These are phyloP conservation scores for Nissolia schottii DNA, from an alignment of 306 rosid genomes.

Conservation along the genomic window DNA sequence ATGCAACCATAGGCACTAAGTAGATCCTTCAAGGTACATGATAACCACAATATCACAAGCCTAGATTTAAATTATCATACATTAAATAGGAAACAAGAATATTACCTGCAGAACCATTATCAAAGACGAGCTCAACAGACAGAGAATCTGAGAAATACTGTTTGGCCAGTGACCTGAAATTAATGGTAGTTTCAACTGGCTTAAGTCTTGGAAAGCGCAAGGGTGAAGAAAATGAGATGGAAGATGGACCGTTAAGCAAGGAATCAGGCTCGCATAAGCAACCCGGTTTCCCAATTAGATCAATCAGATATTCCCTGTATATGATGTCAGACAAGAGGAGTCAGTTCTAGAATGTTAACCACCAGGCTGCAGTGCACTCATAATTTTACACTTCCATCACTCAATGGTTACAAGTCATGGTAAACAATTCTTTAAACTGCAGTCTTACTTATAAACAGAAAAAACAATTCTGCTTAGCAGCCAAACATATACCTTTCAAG, in stretches of 20 bases:
- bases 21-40: slow-evolving; percentile 2
- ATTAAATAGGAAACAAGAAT: slow-evolving; percentile 11
- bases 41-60: neutral
- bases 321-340: slow-evolving; percentile 4
- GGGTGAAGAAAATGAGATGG: slow-evolving; percentile 78
- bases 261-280: slow-evolving; percentile 73
- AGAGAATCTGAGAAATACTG: slow-evolving; percentile 64
- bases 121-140: slow-evolving; percentile 62
- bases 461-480: neutral
- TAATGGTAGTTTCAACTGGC: slow-evolving; percentile 52
- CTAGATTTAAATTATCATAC: neutral
- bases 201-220: slow-evolving; percentile 68
- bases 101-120: slow-evolving; percentile 59
- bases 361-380: neutral
- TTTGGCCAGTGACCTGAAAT: slow-evolving; percentile 75
- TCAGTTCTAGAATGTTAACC: slow-evolving; percentile 9
- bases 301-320: slow-evolving; percentile 73
- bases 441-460: neutral
- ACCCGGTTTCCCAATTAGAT: slow-evolving; percentile 73
- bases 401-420: neutral
- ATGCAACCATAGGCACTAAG: neutral
- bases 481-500: slow-evolving; percentile 45
- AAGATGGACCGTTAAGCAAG: slow-evolving; percentile 75
- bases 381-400: slow-evolving; percentile 3
- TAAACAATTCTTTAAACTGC: slow-evolving; percentile 13